Conservation (phyloP, 768 basidiomycete genomes). For the Russula ochroleuca region DNA sequence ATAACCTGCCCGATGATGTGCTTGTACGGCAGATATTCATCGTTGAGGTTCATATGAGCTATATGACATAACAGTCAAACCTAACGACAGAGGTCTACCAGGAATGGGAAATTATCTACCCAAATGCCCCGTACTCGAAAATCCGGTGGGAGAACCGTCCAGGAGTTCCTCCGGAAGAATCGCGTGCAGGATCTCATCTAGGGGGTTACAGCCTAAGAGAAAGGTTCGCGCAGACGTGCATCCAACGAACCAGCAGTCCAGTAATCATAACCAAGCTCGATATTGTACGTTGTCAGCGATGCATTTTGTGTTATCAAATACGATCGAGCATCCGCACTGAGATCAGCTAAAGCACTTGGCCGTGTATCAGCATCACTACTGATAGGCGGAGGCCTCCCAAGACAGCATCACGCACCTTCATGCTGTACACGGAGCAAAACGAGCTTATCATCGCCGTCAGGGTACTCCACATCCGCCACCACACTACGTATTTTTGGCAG, state of each 20-base stretch:
- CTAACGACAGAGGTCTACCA: background rate
- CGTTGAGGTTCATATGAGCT: slow-evolving; percentile 91
- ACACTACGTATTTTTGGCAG: slow-evolving; percentile 65
- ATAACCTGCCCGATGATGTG: slow-evolving; percentile 87
- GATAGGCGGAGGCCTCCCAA: too few species aligned
- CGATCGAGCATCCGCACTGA: slow-evolving; percentile 51
- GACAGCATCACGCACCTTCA: slow-evolving; percentile 45
- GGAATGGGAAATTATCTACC: too few species aligned
- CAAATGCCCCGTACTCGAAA: slow-evolving; percentile 86
- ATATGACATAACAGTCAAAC: background rate
- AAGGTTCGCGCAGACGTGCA: background rate
- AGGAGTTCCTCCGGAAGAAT: slow-evolving; percentile 76
- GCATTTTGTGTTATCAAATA: slow-evolving; percentile 54
- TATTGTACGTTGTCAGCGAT: slow-evolving; percentile 51
- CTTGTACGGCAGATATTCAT: slow-evolving; percentile 90
- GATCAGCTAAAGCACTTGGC: slow-evolving; percentile 56
- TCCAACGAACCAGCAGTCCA: slow-evolving; percentile 73
- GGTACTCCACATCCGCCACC: slow-evolving; percentile 45
- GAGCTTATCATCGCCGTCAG: slow-evolving; percentile 48
- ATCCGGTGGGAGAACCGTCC: slow-evolving; percentile 79
- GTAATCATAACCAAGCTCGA: slow-evolving; percentile 77
- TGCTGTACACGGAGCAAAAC: slow-evolving; percentile 59
- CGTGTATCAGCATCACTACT: slow-evolving; percentile 7
- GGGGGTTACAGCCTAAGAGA: slow-evolving; percentile 2
- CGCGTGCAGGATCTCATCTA: slow-evolving; percentile 81